Evolutionary conservation across 345 rosid species (phyloP), one percentile per base, ranked within the genome.

Genomic region (Populus pruinosa): DNA sequence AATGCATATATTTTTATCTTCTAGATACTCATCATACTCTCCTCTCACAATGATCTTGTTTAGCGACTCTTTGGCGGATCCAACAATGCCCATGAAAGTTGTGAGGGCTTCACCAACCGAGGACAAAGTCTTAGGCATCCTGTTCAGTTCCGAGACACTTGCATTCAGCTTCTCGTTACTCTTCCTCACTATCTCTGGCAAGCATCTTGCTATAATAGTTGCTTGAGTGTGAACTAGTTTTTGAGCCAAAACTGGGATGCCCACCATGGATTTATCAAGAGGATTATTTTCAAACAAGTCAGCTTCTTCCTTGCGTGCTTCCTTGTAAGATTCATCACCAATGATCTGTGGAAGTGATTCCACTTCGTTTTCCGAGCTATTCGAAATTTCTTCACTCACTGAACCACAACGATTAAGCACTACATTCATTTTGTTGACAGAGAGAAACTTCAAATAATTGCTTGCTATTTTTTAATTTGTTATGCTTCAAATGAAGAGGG

Each of bases 21-120:
- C 81, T 0, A 72, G 83, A 29, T 66, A 86, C 23, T 89, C 91
- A 1, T 86, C 84, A 47, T 78, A 86, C 5, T 90, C 91, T 4
- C 90, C 85, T 62, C 84, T 79, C 17, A 87, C 12, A 5, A 90
- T 77, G 14, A 85, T 69, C 33, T 83, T 88, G 21, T 76, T 25
- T 8, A 90, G 74, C 3, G 86, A 87, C 4, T 89, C 91, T 21
- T 84, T 90, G 47, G 47, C 47, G 47, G 82, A 79, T 13, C 84
- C 85, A 13, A 87, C 65, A 38, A 91, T 85, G 9, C 77, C 70
- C 87, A 86, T 80, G 17, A 89, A 83, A 5, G 83, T 44, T 17
- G 84, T 61, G 81, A 87, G 70, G 12, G 87, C 89, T 20, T 89
- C 90, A 0, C 82, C 64, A n/a, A 41, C 20, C 2, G 87, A 69